Evolutionary conservation across 768 basidiomycete genomes (phyloP), one percentile per base, ranked within the genome.

Genomic region (Xerocomellus intermedius): DNA sequence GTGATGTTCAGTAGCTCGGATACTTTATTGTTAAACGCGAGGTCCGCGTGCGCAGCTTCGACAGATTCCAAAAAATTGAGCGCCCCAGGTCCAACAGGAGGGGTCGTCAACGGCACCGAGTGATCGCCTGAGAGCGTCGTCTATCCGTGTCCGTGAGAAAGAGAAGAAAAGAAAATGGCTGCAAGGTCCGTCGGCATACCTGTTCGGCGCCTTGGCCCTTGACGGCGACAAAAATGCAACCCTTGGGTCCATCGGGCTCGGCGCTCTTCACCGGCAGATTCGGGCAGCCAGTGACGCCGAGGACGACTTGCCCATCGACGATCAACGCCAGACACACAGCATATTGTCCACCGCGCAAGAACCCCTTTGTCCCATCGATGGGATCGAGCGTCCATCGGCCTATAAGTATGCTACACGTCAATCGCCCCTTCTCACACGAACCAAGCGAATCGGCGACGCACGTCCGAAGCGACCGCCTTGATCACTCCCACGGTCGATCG

Each of bases 331-430:
- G 73, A 69, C 94, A 96, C 19, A 97, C 91, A 5, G 94, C 94
- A 67, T 93, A 97, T 70, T 97, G 94, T 54, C 88, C 92, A 4
- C 92, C 92, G 5, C 94, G 83, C 21, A 96, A 77, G 77, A 97
- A 95, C 1, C 94, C 94, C 67, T 92, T 93, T 9, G 94, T 97
- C 8, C 94, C 94, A 70, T 96, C 94, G 54, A 97, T 93, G 48
- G 91, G 89, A 69, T 91, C 89, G 48, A 91, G 82, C 2, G 88
- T 89, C 91, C 91, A 93, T 78, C 89, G 86, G 26, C 88, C 89
- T 90, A 45, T 3, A 26, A 28, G 10, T 5, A 43, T 6, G 26
- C 26, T 26, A 42, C 7, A 38, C 19, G 7, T 59, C 17, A 57
- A 37, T 17, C n/a, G 26, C 17, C 22, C 26, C 14, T 12, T 32